Evolutionary conservation across 768 basidiomycete genomes (phyloP), one percentile per base, ranked within the genome.

Genomic region (Boletus sensibilis): DNA sequence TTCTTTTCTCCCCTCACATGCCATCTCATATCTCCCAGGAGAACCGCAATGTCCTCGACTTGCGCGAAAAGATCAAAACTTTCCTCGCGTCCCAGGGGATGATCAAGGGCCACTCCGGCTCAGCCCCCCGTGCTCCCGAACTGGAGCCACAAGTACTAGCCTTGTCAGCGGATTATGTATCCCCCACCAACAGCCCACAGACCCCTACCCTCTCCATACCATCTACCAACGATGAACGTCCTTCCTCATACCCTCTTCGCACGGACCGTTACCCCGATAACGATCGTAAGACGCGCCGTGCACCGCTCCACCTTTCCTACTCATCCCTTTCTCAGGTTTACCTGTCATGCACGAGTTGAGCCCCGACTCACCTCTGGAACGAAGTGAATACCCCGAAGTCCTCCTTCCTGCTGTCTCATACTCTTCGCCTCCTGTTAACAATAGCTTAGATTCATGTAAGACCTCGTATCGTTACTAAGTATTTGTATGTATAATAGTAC

Each of bases 81-180:
- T 89, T 90, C 65, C 79, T 92, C 23, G 88, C 88, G 0, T 82
- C 88, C 0, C 88, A 92, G 69, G 90, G 90, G 46, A 90, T 92
- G 88, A 92, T 93, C 72, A 92, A 92, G 73, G 91, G 91, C 29
- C 90, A 92, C 64, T 87, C 90, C 20, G 87, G 87, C 53, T 75
- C 86, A 27, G 85, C 82, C 2, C 78, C 86, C 20, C 84, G 86
- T 42, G 72, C 76, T 21, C 65, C 76, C 35, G 86, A 86, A 2
- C 80, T 80, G 18, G 84, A 83, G 34, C 80, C 78, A 14, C 80
- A 79, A 43, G 77, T 86, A 54, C 77, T 90, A 4, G 21, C 59
- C 71, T 76, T 64, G 73, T 88, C 66, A 63, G 74, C 59, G 75
- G 72, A 74, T 40, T 78, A 75, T 56, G 58, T 63, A 42, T 76